phyloP scores from a whole-genome alignment of 2,329 filamentous ascomycete genomes.

The Botrytis porri region DNA sequence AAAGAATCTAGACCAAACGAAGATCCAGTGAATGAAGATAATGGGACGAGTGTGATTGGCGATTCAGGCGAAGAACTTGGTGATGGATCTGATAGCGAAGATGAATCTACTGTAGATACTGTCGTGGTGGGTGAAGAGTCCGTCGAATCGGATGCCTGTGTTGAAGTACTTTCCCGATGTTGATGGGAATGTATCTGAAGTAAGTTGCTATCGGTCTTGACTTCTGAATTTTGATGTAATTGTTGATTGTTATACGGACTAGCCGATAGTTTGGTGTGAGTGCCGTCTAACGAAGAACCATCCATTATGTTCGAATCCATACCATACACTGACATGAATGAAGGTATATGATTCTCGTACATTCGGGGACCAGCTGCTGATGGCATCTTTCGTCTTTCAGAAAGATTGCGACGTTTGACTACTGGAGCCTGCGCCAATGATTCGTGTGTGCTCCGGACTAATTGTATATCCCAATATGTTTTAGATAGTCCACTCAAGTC shows the following conservation, averaged over 20 bases:
- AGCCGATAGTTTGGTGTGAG: constrained; percentile 28
- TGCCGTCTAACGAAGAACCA: constrained; percentile 25
- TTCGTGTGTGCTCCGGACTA: constrained; percentile 3
- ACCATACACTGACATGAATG: constrained; percentile 74
- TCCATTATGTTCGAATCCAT: constrained; percentile 47
- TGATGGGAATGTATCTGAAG: constrained; percentile 50
- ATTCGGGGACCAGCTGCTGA: constrained; percentile 59
- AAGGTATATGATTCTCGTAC: constrained; percentile 69
- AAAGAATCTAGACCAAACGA: constrained; percentile 46
- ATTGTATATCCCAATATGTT: constrained; percentile 10
- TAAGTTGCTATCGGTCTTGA: constrained; percentile 23
- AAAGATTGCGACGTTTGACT: constrained; percentile 23
- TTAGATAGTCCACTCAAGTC: constrained; percentile 24
- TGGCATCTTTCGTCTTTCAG: constrained; percentile 49
- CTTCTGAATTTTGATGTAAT: constrained; percentile 19
- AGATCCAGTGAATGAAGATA: constrained; percentile 65
- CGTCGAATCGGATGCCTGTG: constrained; percentile 75
- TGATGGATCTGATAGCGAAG: constrained; percentile 83
- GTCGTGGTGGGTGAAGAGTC: constrained; percentile 96
- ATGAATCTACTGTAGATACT: constrained; percentile 87
- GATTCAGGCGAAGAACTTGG: constrained; percentile 92
- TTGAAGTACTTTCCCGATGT: constrained; percentile 75
- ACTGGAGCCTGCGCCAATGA: constrained; percentile 24
- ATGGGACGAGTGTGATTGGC: constrained; percentile 68
- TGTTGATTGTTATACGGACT: constrained; percentile 24